Evolutionary conservation across 2,329 filamentous ascomycete genomes (phyloP), one percentile per base, ranked within the genome.

Genomic region (Pezicula radicicola): DNA sequence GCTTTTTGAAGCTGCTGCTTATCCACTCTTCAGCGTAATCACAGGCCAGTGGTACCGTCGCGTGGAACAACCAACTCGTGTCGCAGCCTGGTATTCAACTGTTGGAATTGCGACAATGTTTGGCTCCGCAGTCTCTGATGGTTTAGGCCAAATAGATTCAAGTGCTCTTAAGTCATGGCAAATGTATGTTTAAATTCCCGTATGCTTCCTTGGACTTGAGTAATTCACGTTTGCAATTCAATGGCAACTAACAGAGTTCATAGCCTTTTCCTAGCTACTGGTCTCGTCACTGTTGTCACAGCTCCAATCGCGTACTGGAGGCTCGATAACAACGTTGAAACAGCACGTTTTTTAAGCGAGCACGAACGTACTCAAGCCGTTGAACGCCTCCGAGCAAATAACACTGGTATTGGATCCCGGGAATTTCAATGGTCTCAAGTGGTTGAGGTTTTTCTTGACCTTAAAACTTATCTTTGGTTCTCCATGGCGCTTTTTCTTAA

Each of bases 401-500:
- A 90, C 64, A 89, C 89, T 54, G 89, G 89, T 0, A 84, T 88
- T 15, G 86, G 85, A 2, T 87, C 83, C 55, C 83, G 84, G 56
- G 77, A 87, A 55, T 88, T 86, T 68, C 87, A 87, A 56, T 74
- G 77, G 70, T 76, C 79, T 19, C 89, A 93, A 56, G 72, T 88
- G 1, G 73, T 78, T 15, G 77, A 82, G 54, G 66, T 71, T 0
- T 59, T 73, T 3, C 51, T 73, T 0, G 78, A 81, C 50, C 69
- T 72, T 15, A 80, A 81, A 65, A 77, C 73, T 0, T 80, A 81
- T 61, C 72, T 88, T 3, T 88, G 82, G 72, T 70, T 86, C 46
- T 75, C 65, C 21, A 80, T 88, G 71, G 71, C 79, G 0, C 63
- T 88, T 30, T 73, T 83, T 16, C 76, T 86, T 48, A 87, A 87